Evolutionary conservation across 169 alveolate genomes (phyloP), one percentile per base, ranked within the genome.

Genomic region (Plasmodium reichenowi): DNA sequence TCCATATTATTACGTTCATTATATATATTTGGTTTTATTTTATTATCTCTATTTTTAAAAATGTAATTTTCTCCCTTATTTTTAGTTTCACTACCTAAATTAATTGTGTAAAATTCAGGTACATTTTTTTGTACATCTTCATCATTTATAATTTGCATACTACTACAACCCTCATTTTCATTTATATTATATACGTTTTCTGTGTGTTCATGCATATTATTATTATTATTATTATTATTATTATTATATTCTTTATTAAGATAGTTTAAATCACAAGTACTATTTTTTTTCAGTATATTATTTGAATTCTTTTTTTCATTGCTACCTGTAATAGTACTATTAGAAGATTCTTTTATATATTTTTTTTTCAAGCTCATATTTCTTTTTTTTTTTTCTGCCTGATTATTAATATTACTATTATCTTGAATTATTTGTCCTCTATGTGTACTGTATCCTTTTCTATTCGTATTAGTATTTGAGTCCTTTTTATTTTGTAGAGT

Each of bases 401-500:
- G 8, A 22, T 13, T 5, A n/a, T 38, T 67, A 29, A n/a, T 67
- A 10, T 67, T 29, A n/a, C n/a, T 67, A 32, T 29, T 3, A 15
- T 22, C 24, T 29, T 38, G 9, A 38, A 7, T 38, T 38, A 38
- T 4, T 38, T 38, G 47, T 38, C 47, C 47, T 38, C 10, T 38
- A 38, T 38, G 9, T 38, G 47, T 38, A 38, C 47, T 38, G 6
- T 5, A 38, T 38, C 7, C 10, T 7, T 38, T 38, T 38, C 9
- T 38, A 38, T 38, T 38, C 47, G 2, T 67, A 38, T 43, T 74
- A 13, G 22, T 10, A 22, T 74, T 17, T 66, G 72, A 15, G 13
- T 73, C 43, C 15, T 63, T 62, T 22, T 73, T 56, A 45, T 62
- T 70, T 47, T 60, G 85, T 52, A 13, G 70, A 15, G 20, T 54